These are phyloP conservation scores for Hyaloscypha bicolor DNA, from an alignment of 495 filamentous ascomycete species.

Conservation along the genomic window DNA sequence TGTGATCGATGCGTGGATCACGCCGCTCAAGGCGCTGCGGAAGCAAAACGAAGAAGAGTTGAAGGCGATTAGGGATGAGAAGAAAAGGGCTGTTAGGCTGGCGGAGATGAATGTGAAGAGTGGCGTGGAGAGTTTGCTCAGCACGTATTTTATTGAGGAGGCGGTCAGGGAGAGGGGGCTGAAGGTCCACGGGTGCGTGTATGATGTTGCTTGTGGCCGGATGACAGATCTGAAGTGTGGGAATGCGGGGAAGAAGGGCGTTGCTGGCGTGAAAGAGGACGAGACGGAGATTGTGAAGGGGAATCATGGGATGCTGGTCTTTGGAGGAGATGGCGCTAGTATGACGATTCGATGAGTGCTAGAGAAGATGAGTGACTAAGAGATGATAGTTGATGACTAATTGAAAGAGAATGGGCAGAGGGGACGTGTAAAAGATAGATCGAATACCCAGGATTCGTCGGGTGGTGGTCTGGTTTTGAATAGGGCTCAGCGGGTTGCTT, in stretches of 20 bases:
- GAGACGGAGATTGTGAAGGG: slow-evolving; percentile 42
- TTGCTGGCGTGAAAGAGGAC: neutral
- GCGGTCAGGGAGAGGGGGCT: slow-evolving; percentile 70
- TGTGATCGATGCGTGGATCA: slow-evolving; percentile 81
- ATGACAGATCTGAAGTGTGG: slow-evolving; percentile 60
- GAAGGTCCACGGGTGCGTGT: slow-evolving; percentile 71
- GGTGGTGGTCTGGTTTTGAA: slow-evolving; percentile 4
- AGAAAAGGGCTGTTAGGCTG: slow-evolving; percentile 53
- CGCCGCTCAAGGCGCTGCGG: slow-evolving; percentile 67
- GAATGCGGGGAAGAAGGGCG: slow-evolving; percentile 3
- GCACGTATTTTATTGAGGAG: slow-evolving; percentile 60
- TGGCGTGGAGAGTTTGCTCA: slow-evolving; percentile 65
- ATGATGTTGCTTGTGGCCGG: slow-evolving; percentile 64
- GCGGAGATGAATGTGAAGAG: slow-evolving; percentile 71
- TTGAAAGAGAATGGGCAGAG: neutral
- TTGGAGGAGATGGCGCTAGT: slow-evolving; percentile 37
- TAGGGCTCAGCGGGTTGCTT: slow-evolving; percentile 20
- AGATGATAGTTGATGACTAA: neutral
- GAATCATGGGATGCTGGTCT: slow-evolving; percentile 52
- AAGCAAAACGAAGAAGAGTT: slow-evolving; percentile 57
- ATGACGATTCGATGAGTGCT: slow-evolving; percentile 19
- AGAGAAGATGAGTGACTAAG: neutral
- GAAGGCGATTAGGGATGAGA: slow-evolving; percentile 46
- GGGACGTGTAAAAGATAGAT: neutral
- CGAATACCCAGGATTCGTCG: slow-evolving; percentile 13